Evolutionary conservation across 352 stramenopile genomes (phyloP), one percentile per base, ranked within the genome.

Genomic region (Phytopythium montanum): DNA sequence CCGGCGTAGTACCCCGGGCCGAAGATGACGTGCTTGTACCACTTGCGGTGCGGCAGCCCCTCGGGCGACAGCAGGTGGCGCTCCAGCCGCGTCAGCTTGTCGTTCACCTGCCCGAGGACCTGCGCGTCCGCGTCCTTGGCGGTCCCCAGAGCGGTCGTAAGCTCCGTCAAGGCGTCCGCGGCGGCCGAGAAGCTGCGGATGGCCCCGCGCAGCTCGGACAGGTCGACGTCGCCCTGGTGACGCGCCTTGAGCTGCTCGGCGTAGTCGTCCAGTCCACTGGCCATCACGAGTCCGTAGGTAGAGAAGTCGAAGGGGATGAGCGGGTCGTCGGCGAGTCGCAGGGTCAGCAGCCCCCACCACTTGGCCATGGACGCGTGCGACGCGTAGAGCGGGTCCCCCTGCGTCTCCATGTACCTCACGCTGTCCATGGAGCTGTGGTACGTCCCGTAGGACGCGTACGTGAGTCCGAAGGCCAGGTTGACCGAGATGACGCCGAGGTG

Each of bases 351-450:
- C 0, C 78, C 79, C 75, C 85, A 90, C 64, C 88, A 85, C 28
- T 73, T 70, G 3, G 74, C 58, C 39, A 73, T 74, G 14, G 75
- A 73, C 0, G 60, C 64, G 48, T 93, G 79, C 14, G 80, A 78
- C 19, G 60, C 66, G 51, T 79, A 94, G n/a, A 66, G 60, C 36
- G 84, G 81, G 44, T 95, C 80, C 19, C 29, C 81, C 55, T 68
- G 75, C 50, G 33, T 77, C 59, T 87, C 82, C 50, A 75, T 74
- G 58, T 86, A 96, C 48, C 49, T 65, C 56, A 94, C 80, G 36
- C 75, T 93, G 63, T 97, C 88, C 75, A 95, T 97, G 25, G 83
- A 76, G 58, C 74, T 91, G 64, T 97, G 90, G 62, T 96, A 96
- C 34, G 77, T 70, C 31, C 86, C 87, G 61, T 93, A 93, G n/a